Evolutionary conservation across 805 yeast genomes (phyloP), one percentile per base, ranked within the genome.

Genomic region (Babjeviella inositovora): DNA sequence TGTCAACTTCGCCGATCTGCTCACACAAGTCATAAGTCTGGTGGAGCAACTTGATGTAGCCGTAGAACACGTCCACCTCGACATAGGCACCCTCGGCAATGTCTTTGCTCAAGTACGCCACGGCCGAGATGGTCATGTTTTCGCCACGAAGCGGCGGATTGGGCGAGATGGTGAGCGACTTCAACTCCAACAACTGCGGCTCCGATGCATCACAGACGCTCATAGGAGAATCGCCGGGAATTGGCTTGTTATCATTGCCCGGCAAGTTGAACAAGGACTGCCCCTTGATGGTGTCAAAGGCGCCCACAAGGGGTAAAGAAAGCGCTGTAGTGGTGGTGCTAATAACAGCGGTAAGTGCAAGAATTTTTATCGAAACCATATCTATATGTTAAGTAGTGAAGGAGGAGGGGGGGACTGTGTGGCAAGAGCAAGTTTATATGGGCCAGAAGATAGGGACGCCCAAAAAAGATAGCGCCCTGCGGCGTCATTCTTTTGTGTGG

Each of bases 11-110:
- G 25, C 69, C 67, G 28, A 84, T 58, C 43, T 82, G 73, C 33
- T 84, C 94, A 50, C 98, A 90, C 31, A 90, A 57, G 46, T 90
- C 97, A 45, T 74, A 79, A n/a, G 92, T 80, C 44, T 84, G 87
- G 37, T 81, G 75, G 25, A 90, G 52, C 28, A 90, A 61, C 36
- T 77, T 77, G 49, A 90, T 85, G 52, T 77, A 85, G 5, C 97
- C 98, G 39, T 84, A 76, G 33, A 79, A 65, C 11, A 90, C 97
- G 34, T 82, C 92, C 14, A 90, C 87, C 34, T 85, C 95, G 23
- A 90, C 92, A 39, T 85, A 90, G 0, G 97, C 80, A 16, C 98
- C 98, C 11, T 81, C 87, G 14, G 46, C 66, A 17, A 90, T 53
- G 6, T 55, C 56, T 23, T 59, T 43, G 12, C 53, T 29, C 24